Evolutionary conservation across 768 basidiomycete species (phyloP).

Genomic region (Tremella yokohamensis): DNA sequence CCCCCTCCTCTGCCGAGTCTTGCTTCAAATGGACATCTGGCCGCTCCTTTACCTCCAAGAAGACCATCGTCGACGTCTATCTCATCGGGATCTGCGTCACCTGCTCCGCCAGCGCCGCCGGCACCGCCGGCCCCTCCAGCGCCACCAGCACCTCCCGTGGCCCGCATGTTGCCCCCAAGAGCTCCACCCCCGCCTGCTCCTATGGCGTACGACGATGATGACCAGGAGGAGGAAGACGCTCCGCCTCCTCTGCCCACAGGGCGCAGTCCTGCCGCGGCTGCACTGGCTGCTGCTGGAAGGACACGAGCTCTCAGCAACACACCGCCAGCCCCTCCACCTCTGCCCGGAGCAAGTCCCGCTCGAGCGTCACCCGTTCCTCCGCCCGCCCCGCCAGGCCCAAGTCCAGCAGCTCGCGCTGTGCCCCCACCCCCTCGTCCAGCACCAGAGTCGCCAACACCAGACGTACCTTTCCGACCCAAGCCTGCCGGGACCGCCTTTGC

Average conservation of each 20-base stretch:
- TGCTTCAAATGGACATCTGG: conserved; percentile 11
- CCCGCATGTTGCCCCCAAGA: conserved; percentile 20
- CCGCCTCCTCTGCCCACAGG: conserved; percentile 36
- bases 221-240: conserved; percentile 32
- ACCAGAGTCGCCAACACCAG: conserved; percentile 10
- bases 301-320: conserved; percentile 13
- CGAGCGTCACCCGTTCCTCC: conserved; percentile 8
- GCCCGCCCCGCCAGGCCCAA: conserved; percentile 22
- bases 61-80: conserved; percentile 5
- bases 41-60: conserved; percentile 23
- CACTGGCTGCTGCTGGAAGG: conserved; percentile 25
- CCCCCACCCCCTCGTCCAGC: conserved; percentile 26
- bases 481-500: conserved; percentile 39
- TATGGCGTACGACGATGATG: conserved; percentile 8
- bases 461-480: conserved; percentile 20
- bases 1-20: conserved; percentile 20
- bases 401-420: conserved; percentile 13
- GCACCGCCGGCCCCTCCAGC: conserved; percentile 15
- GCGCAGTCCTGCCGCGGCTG: conserved; percentile 30
- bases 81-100: conserved; percentile 16
- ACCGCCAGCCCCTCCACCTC: conserved; percentile 5
- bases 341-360: conserved; percentile 11
- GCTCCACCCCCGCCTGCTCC: conserved; percentile 30
- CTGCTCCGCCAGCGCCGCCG: conserved; percentile 14
- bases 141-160: conserved; percentile 20